phyloP scores from a whole-genome alignment of 352 stramenopile genomes.

The Globisporangium perplexum region DNA sequence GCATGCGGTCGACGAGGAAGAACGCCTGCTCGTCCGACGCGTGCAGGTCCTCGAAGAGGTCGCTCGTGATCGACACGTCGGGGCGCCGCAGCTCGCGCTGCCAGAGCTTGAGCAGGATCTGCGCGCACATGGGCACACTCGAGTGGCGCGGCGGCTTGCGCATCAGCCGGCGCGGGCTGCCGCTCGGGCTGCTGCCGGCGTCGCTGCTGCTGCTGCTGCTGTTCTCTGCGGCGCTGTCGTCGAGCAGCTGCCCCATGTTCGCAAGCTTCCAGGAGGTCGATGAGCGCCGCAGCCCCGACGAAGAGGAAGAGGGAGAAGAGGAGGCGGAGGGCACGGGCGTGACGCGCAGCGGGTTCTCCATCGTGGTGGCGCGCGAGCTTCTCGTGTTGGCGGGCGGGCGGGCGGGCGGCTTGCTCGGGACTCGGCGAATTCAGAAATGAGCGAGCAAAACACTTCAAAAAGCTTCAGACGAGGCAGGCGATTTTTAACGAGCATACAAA shows the following conservation, averaged over 20 bases:
- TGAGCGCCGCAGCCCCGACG: slow-evolving; percentile 49
- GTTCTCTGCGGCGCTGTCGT: slow-evolving; percentile 35
- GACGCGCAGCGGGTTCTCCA: slow-evolving; percentile 32
- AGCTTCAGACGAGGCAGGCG: background rate
- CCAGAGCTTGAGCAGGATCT: slow-evolving; percentile 63
- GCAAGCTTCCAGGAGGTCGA: slow-evolving; percentile 43
- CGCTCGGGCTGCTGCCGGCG: background rate
- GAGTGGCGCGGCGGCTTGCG: slow-evolving; percentile 59
- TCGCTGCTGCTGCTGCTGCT: slow-evolving; percentile 3
- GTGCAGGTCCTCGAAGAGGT: slow-evolving; percentile 12
- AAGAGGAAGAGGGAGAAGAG: slow-evolving; percentile 9
- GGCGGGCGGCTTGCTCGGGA: background rate
- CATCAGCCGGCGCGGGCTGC: slow-evolving; percentile 21
- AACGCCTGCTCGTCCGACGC: slow-evolving; percentile 13
- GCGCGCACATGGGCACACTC: slow-evolving; percentile 59
- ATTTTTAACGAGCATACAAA: no score
- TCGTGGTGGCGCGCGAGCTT: slow-evolving; percentile 2
- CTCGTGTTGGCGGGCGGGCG: background rate
- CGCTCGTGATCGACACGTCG: slow-evolving; percentile 28
- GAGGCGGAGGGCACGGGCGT: slow-evolving; percentile 21
- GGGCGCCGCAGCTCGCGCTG: slow-evolving; percentile 48
- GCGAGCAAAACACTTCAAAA: background rate
- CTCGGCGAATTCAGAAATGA: slow-evolving; percentile 12
- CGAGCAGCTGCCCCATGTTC: slow-evolving; percentile 40
- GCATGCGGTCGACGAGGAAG: slow-evolving; percentile 27